Percentiles rank a stretch among this genome's conserved stretches.
Evolutionary conservation across 2,329 filamentous ascomycete genomes (phyloP).

Genomic region (Aspergillus pseudoterreus): DNA sequence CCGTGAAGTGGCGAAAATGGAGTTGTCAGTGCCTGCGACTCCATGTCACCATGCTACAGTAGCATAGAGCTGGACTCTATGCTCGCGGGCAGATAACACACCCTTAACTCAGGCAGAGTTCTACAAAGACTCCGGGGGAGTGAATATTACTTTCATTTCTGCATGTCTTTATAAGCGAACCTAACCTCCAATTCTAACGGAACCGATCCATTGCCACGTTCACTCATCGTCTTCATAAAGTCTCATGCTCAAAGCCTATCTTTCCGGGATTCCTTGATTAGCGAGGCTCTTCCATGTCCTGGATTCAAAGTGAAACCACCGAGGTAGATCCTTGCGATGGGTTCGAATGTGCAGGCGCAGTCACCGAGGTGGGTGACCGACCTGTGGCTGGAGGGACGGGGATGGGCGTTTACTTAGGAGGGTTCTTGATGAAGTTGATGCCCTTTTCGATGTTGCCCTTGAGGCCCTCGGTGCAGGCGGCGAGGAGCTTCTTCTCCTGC

Average conservation of each 20-base stretch:
- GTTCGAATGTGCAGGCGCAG: conserved; percentile 10
- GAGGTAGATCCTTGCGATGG: conserved; percentile 7
- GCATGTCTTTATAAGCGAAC: conserved; percentile 12
- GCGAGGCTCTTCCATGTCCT: conserved; percentile 28
- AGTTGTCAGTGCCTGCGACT: not conserved
- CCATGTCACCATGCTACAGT: too few species aligned
- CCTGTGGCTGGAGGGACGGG: conserved; percentile 16
- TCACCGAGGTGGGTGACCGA: conserved; percentile 19
- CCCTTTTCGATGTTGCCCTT: conserved; percentile 95
- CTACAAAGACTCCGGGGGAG: conserved; percentile 2
- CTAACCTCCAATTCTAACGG: conserved; percentile 13
- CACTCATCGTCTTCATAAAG: conserved; percentile 24
- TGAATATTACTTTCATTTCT: conserved; percentile 11
- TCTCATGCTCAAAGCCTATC: conserved; percentile 43
- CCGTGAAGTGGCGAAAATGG: conserved; percentile 44
- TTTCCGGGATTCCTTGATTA: conserved; percentile 35
- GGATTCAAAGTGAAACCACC: conserved; percentile 14
- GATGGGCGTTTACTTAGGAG: conserved; percentile 69
- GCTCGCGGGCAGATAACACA: not conserved
- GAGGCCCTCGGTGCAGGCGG: conserved; percentile 70
- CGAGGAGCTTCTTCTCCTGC: conserved; percentile 83
- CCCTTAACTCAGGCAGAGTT: not conserved
- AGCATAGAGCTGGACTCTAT: not conserved
- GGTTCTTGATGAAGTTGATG: conserved; percentile 80
- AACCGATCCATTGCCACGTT: conserved; percentile 15